A percentile compares a stretch with the other conserved stretches of the same genome.
Evolutionary conservation across 2,329 filamentous ascomycete genomes (phyloP).

Genomic region (Helminthosporium solani): DNA sequence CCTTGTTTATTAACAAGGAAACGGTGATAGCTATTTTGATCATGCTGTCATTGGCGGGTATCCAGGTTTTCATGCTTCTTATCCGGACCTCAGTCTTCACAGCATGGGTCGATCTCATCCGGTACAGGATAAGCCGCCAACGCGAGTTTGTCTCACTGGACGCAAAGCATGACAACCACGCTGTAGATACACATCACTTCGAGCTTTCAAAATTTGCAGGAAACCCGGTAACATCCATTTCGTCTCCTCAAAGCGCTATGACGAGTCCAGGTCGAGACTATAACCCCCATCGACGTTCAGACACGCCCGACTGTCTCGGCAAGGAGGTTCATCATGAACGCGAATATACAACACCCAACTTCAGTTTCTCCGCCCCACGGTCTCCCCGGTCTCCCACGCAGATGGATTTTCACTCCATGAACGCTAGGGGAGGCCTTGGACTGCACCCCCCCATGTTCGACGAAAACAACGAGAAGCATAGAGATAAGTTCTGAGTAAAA

Average conservation of each 20-base stretch:
- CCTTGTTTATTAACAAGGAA: slow-evolving; percentile 69
- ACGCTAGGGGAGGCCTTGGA: slow-evolving; percentile 44
- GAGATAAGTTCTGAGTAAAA: slow-evolving; percentile 32
- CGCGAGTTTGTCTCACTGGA: slow-evolving; percentile 90
- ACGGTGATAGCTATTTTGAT: slow-evolving; percentile 81
- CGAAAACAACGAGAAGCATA: slow-evolving; percentile 19
- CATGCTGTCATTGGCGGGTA: slow-evolving; percentile 76
- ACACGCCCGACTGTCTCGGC: slow-evolving; percentile 38
- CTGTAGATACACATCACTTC: slow-evolving; percentile 33
- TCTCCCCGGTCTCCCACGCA: slow-evolving; percentile 41
- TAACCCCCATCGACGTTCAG: slow-evolving; percentile 21
- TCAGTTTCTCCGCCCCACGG: slow-evolving; percentile 47
- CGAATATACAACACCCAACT: slow-evolving; percentile 40
- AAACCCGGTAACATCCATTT: slow-evolving; percentile 15
- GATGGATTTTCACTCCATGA: slow-evolving; percentile 24
- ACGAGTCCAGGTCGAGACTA: slow-evolving; percentile 29
- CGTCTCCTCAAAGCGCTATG: slow-evolving; percentile 27
- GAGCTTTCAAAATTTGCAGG: slow-evolving; percentile 38
- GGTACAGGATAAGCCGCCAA: slow-evolving; percentile 48
- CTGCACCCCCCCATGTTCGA: slow-evolving; percentile 35
- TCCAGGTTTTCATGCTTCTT: slow-evolving; percentile 82
- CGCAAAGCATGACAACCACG: slow-evolving; percentile 50
- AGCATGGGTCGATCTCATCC: slow-evolving; percentile 73
- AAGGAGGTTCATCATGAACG: slow-evolving; percentile 41
- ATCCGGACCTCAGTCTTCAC: slow-evolving; percentile 80